phyloP scores from a whole-genome alignment of 352 stramenopile genomes.

The Pythium apleroticum region DNA sequence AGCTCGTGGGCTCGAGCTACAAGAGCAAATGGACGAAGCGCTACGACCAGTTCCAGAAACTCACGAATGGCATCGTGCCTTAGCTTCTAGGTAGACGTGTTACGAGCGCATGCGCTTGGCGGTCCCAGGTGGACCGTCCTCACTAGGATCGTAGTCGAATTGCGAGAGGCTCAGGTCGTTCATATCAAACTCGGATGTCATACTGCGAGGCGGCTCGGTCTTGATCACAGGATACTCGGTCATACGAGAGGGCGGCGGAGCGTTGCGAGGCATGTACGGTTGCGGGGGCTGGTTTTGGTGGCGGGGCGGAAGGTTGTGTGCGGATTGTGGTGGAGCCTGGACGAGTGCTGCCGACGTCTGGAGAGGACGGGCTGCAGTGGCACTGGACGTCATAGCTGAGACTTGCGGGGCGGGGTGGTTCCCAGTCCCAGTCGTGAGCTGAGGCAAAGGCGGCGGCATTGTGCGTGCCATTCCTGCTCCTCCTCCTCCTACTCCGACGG shows the following conservation, averaged over 20 bases:
- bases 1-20: slow-evolving; percentile 92
- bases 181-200: slow-evolving; percentile 57
- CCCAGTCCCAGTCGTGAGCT: slow-evolving; percentile 17
- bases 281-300: slow-evolving; percentile 20
- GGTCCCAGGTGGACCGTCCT: slow-evolving; percentile 22
- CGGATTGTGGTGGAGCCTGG: slow-evolving; percentile 10
- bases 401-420: not conserved
- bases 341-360: not conserved
- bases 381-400: not conserved
- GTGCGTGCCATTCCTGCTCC: slow-evolving; percentile 18
- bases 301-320: slow-evolving; percentile 4
- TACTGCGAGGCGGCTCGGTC: slow-evolving; percentile 21
- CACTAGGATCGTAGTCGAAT: slow-evolving; percentile 76
- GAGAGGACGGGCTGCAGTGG: not conserved
- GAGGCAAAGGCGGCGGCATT: slow-evolving; percentile 8
- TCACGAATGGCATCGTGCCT: slow-evolving; percentile 86
- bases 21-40: slow-evolving; percentile 97
- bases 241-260: slow-evolving; percentile 50
- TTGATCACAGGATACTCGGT: slow-evolving; percentile 27
- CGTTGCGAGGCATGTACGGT: slow-evolving; percentile 34
- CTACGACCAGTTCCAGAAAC: slow-evolving; percentile 96
- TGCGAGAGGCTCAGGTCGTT: slow-evolving; percentile 83
- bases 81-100: slow-evolving; percentile 8
- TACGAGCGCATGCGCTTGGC: slow-evolving; percentile 48
- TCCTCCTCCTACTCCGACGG: slow-evolving; percentile 9